These are phyloP conservation scores for Paecilomyces sp. DNA, from an alignment of 2,329 filamentous ascomycete species.

Conservation along the genomic window DNA sequence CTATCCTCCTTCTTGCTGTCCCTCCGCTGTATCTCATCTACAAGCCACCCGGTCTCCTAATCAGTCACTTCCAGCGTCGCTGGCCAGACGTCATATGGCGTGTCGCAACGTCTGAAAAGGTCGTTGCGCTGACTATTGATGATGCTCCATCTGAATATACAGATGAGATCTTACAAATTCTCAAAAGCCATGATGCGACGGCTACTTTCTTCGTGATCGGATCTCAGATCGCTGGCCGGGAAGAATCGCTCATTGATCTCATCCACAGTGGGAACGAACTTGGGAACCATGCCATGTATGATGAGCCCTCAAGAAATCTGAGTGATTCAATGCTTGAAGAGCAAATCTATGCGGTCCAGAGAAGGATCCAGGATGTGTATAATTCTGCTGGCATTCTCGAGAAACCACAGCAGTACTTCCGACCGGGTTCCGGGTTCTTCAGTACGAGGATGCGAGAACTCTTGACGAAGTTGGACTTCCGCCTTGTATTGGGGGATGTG, in stretches of 20 bases:
- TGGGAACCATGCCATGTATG: constrained; percentile 83
- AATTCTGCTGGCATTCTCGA: constrained; percentile 19
- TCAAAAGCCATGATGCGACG: constrained; percentile 58
- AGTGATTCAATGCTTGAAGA: constrained; percentile 50
- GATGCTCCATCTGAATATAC: constrained; percentile 74
- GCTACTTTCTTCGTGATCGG: constrained; percentile 91
- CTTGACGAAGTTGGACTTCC: constrained; percentile 56
- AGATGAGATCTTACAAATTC: constrained; percentile 58
- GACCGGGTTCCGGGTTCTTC: constrained; percentile 81
- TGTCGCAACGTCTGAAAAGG: constrained; percentile 47
- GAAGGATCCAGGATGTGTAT: constrained; percentile 53
- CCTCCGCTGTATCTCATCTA: constrained; percentile 64
- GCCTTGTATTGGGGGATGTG: constrained; percentile 71
- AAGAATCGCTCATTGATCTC: constrained; percentile 50
- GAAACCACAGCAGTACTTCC: constrained; percentile 61
- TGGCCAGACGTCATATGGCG: constrained; percentile 79
- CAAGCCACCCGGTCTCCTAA: constrained; percentile 67
- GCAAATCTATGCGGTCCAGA: constrained; percentile 61
- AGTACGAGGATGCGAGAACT: constrained; percentile 59
- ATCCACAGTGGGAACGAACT: constrained; percentile 63
- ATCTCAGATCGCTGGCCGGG: constrained; percentile 56
- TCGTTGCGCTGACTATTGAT: constrained; percentile 80
- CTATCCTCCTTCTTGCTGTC: not conserved
- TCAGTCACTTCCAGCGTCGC: constrained; percentile 60
- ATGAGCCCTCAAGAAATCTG: constrained; percentile 65